Conservation (phyloP, 2,329 filamentous ascomycete genomes). For the Herpotrichia juniperi region DNA sequence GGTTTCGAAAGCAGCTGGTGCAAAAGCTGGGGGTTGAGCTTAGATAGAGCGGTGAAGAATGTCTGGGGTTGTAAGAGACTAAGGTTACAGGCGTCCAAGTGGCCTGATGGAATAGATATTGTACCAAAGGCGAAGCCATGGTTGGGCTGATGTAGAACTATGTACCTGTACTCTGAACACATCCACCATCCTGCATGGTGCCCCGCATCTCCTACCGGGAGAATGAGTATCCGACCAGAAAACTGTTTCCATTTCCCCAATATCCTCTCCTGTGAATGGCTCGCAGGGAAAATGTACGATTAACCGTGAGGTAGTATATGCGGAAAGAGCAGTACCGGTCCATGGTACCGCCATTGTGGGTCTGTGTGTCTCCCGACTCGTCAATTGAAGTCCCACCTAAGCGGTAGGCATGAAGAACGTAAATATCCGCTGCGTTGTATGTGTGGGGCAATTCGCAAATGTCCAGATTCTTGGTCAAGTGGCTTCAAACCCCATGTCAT, state of each 20-base stretch:
- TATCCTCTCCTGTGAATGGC: too few species aligned
- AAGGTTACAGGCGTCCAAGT: neutral
- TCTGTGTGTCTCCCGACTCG: too few species aligned
- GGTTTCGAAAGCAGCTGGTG: slow-evolving; percentile 69
- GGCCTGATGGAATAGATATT: slow-evolving; percentile 5
- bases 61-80: neutral
- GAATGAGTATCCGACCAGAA: slow-evolving; percentile 9
- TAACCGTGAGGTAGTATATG: too few species aligned
- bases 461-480: neutral
- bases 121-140: slow-evolving; percentile 24
- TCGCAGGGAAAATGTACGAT: too few species aligned
- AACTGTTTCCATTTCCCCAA: too few species aligned
- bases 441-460: too few species aligned
- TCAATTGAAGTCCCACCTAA: too few species aligned
- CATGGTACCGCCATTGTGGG: too few species aligned
- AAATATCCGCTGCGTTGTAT: too few species aligned
- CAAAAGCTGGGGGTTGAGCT: slow-evolving; percentile 79
- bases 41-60: slow-evolving; percentile 40
- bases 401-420: too few species aligned
- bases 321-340: too few species aligned
- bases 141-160: slow-evolving; percentile 7
- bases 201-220: slow-evolving; percentile 21
- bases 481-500: neutral
- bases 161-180: slow-evolving; percentile 5
- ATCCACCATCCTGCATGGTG: neutral